Conservation (phyloP, 2,329 filamentous ascomycete genomes). For the Aspergillus sp. region DNA sequence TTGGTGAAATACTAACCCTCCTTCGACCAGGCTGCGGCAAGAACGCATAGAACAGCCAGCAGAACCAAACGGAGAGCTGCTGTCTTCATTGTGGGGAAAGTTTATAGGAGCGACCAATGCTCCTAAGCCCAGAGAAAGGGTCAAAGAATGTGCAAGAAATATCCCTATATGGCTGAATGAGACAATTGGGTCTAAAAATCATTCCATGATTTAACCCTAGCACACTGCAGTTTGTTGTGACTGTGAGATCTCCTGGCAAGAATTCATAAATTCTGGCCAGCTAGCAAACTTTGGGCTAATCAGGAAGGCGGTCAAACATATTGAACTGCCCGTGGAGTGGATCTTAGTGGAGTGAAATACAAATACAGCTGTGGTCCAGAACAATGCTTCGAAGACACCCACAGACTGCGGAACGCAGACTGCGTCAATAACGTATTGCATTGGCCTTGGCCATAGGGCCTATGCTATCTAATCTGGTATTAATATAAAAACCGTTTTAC, state of each 20-base stretch:
- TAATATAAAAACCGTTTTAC: not conserved
- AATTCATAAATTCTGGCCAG: constrained; percentile 2
- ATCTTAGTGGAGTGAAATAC: not conserved
- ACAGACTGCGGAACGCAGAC: not conserved
- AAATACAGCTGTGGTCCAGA: not conserved
- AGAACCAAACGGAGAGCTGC: constrained; percentile 63
- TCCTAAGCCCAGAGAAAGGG: constrained; percentile 19
- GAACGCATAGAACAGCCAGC: constrained; percentile 66
- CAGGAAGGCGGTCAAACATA: constrained; percentile 9
- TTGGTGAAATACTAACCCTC: constrained; percentile 62
- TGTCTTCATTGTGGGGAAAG: constrained; percentile 64
- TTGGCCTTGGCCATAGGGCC: not conserved
- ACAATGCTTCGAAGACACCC: not conserved
- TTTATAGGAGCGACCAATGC: constrained; percentile 23
- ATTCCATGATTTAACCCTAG: not conserved
- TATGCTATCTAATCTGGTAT: not conserved
- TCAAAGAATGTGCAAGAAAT: constrained; percentile 4
- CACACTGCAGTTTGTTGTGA: not conserved
- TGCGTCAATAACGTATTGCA: not conserved
- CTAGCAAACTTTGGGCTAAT: not conserved
- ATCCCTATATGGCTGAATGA: not conserved
- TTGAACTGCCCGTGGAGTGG: no score
- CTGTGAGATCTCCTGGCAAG: not conserved
- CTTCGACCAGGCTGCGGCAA: constrained; percentile 78
- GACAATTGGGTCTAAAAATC: not conserved